These are phyloP conservation scores for Pogostemon cablin DNA, from an alignment of 257 asterid genomes.

Conservation along the genomic window DNA sequence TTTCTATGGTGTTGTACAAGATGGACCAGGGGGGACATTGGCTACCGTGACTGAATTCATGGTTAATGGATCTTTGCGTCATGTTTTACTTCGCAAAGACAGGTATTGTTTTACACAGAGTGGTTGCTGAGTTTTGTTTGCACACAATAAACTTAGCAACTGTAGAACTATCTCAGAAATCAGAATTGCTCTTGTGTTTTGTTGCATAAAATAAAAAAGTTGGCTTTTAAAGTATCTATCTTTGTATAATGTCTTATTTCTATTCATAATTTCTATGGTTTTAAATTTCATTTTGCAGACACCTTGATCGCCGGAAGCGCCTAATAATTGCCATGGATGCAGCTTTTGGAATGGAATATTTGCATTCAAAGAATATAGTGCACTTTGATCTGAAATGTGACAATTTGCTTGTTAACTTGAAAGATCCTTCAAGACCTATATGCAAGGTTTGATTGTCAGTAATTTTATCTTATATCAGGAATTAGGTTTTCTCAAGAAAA, in stretches of 20 bases:
- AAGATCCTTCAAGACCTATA: constrained; percentile 89
- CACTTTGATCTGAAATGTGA: constrained; percentile 97
- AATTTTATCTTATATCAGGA: constrained; percentile 1
- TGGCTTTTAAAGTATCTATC: not conserved
- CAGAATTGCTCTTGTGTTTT: constrained; percentile 17
- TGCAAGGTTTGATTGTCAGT: constrained; percentile 63
- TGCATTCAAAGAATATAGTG: constrained; percentile 91
- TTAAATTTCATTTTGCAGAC: constrained; percentile 50
- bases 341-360: constrained; percentile 95
- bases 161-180: constrained; percentile 11
- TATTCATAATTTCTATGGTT: constrained; percentile 15
- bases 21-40: constrained; percentile 74
- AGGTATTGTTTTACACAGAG: constrained; percentile 41
- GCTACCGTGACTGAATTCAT: constrained; percentile 74
- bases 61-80: constrained; percentile 76
- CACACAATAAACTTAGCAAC: not conserved
- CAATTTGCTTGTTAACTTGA: constrained; percentile 82
- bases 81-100: constrained; percentile 68
- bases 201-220: not conserved
- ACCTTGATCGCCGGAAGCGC: constrained; percentile 80
- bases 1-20: constrained; percentile 75
- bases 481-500: not conserved
- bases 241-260: not conserved
- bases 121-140: constrained; percentile 19
- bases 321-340: constrained; percentile 96